Percentiles rank a stretch among this genome's conserved stretches.
These are phyloP conservation scores for Ascochyta fabae DNA, from an alignment of 2,329 filamentous ascomycete species.

Conservation along the genomic window DNA sequence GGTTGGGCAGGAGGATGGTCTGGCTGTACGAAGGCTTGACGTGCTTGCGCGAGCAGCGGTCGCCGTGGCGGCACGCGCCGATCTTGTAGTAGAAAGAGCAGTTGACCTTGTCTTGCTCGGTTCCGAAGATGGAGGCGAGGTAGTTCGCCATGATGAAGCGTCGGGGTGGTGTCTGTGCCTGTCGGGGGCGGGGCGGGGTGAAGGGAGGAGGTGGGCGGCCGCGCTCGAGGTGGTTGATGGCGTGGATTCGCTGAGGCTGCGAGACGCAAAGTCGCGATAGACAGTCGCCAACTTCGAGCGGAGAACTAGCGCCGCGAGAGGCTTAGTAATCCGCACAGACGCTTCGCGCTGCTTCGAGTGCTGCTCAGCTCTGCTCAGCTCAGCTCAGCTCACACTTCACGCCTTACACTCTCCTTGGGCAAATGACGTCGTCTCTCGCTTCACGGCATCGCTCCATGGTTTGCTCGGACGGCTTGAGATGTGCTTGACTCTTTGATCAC, in stretches of 20 bases:
- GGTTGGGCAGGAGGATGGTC: conserved; percentile 96
- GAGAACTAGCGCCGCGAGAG: conserved; percentile 13
- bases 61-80: conserved; percentile 96
- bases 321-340: conserved; percentile 19
- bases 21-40: conserved; percentile 99
- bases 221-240: conserved; percentile 7
- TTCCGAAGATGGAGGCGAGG: conserved; percentile 98
- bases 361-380: too few species aligned
- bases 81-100: conserved; percentile 99
- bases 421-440: too few species aligned
- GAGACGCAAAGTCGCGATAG: conserved; percentile 27
- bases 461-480: too few species aligned
- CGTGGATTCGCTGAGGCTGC: conserved; percentile 13
- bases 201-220: not conserved
- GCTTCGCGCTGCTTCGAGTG: conserved; percentile 18
- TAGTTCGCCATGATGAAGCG: conserved; percentile 83
- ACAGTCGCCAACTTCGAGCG: conserved; percentile 21
- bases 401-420: not conserved
- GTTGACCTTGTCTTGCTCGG: conserved; percentile 98
- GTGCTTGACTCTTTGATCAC: too few species aligned
- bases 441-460: too few species aligned
- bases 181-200: not conserved
- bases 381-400: not conserved
- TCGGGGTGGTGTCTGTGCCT: not conserved
- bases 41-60: conserved; percentile 97